Evolutionary conservation across 306 rosid genomes (phyloP), one percentile per base, ranked within the genome.

Genomic region (Crotalaria pallida): DNA sequence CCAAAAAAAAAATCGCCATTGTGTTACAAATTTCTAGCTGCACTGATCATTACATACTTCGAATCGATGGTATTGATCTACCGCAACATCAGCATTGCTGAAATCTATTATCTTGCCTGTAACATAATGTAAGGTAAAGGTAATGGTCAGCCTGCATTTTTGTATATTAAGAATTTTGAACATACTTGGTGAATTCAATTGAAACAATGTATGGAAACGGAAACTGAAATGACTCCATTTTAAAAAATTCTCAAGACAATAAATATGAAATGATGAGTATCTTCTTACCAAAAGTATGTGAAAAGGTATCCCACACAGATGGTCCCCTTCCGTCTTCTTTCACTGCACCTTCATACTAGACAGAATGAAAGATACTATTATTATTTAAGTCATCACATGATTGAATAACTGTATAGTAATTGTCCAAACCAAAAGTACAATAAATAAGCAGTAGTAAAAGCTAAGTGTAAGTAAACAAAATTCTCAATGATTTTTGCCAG

Each of bases 281-380:
- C 27, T 33, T 11, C 47, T 73, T 77, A 88, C 96, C 98, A 73
- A 51, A 67, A 10, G 75, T 33, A 72, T 90, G 96, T 34, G 98
- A 84, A 74, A 94, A 94, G 6, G 77, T 84, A 53, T 94, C 98
- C 98, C 97, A 94, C 5, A 85, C 36, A 26, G 97, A 84, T 18
- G 85, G 85, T 13, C 98, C 96, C 48, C 96, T 85, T 65, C 96
- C 96, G 3, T 78, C 98, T 58, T 80, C 89, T 53, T 87, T 85
- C 0, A 88, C 94, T 0, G 96, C 97, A 40, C 98, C 97, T 84
- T 94, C 97, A n/a, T 82, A 87, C 98, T 94, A 68, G 51, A 74
- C 52, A 58, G 4, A 66, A 65, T n/a, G n/a, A n/a, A n/a, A n/a
- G n/a, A 26, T 19, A 56, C 18, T 58, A 11, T 0, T 50, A 43